phyloP scores from a whole-genome alignment of 108 stramenopile species.

The Aurantiochytrium sp. region DNA sequence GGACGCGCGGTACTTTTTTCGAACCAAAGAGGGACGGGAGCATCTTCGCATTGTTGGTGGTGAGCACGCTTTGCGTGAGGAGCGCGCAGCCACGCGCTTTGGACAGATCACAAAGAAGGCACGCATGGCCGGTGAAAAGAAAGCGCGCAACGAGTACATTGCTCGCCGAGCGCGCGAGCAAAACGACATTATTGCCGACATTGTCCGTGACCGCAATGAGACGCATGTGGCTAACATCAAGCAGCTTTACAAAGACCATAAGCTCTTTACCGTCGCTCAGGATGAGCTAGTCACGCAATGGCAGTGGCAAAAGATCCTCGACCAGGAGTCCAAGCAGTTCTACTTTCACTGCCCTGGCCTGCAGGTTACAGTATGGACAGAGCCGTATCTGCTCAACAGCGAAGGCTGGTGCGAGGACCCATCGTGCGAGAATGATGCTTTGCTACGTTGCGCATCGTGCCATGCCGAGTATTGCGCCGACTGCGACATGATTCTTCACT shows the following conservation, averaged over 20 bases:
- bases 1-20: neutral
- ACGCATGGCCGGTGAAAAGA: neutral
- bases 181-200: neutral
- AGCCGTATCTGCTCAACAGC: neutral
- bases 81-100: neutral
- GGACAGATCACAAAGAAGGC: neutral
- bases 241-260: neutral
- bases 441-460: neutral
- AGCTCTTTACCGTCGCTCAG: neutral
- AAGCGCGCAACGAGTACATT: neutral
- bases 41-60: neutral
- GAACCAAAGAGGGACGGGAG: neutral
- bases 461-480: neutral
- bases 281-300: neutral
- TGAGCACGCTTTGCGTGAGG: neutral
- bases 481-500: neutral
- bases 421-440: neutral
- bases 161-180: neutral
- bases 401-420: neutral
- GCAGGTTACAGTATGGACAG: neutral
- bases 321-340: neutral
- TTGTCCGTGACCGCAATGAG: neutral
- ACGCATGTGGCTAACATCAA: neutral
- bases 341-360: neutral
- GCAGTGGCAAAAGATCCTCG: conserved; percentile 13